Conservation (phyloP, 2,329 filamentous ascomycete genomes). For the Paraconiothyrium brasiliense region DNA sequence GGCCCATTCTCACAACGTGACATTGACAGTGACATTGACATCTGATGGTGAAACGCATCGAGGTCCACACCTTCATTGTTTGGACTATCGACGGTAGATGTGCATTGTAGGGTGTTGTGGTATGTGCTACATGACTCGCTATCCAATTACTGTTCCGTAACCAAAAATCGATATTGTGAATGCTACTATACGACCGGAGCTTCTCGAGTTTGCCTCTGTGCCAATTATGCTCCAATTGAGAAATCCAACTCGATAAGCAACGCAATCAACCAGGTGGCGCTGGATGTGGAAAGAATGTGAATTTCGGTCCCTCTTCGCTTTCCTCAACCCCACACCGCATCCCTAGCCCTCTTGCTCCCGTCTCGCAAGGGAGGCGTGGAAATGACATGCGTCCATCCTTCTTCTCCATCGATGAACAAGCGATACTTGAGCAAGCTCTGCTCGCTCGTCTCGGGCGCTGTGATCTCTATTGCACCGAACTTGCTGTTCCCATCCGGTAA, state of each 20-base stretch:
- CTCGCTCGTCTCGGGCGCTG: slow-evolving; percentile 68
- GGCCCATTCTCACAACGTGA: not conserved
- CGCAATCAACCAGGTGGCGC: not conserved
- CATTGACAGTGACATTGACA: not conserved
- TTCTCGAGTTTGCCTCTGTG: too few relatives aligned
- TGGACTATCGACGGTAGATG: not conserved
- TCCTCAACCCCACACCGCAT: slow-evolving; percentile 56
- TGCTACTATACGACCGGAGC: too few relatives aligned
- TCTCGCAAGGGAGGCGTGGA: slow-evolving; percentile 54
- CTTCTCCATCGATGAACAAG: slow-evolving; percentile 81
- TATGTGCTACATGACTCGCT: too few relatives aligned
- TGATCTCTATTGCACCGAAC: slow-evolving; percentile 84
- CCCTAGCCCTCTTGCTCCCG: slow-evolving; percentile 54
- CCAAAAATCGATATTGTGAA: too few relatives aligned
- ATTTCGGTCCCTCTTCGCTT: not conserved
- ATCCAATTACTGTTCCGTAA: too few relatives aligned
- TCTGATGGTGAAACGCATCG: not conserved
- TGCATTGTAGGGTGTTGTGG: not conserved
- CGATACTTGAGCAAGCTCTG: slow-evolving; percentile 81
- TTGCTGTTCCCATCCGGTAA: slow-evolving; percentile 88
- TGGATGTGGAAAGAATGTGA: not conserved
- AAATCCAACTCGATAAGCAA: not conserved
- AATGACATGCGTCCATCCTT: slow-evolving; percentile 73
- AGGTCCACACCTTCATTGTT: not conserved
- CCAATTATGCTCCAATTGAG: too few relatives aligned